Base-by-base conservation (phyloP, 2,329 filamentous ascomycete genomes). In the Sclerotinia minor region DNA sequence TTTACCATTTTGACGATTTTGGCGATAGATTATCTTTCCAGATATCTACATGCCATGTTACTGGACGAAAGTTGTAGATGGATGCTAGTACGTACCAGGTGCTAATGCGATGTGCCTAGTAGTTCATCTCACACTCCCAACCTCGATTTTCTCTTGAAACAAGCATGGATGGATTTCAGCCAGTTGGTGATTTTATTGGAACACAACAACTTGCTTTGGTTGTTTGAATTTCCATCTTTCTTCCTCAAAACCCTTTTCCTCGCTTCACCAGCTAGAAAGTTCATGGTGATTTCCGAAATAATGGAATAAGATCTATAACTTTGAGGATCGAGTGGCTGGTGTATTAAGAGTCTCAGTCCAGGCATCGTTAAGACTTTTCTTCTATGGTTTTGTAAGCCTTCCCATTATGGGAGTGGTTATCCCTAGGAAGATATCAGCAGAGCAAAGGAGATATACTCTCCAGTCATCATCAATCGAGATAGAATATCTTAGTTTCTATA, bases 1-100 rank as follows among this genome's bases (percentile, higher is more conserved):
- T n/a, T n/a, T 0, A 2, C 0, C 2, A 21, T n/a, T n/a, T n/a
- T 0, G 2, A 0, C 2, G 2, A 13, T 0, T 13, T 8, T 38
- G 35, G 35, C 35, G 19, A 21, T 26, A 32, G 13, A 13, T 29
- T 15, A 19, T 29, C 26, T 45, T 59, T 8, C 0, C 11, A 35
- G 4, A 32, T 32, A 13, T 53, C 2, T 0, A 35, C 21, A n/a
- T 7, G 2, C 9, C 11, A 54, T 35, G 29, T 54, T 29, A 35
- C 52, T n/a, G 19, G 19, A 13, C 13, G 11, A 2, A n/a, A 21
- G 19, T 29, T 21, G 17, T 58, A 38, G 21, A 35, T 35, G 13
- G 21, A 35, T 35, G 13, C 19, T 15, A 7, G 26, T 17, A 19
- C 35, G 26, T 17, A 19, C 35, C 24, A n/a, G 7, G 15, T 8